Evolutionary conservation across 805 yeast species (phyloP).

Genomic region (Wickerhamia fluorescens): DNA sequence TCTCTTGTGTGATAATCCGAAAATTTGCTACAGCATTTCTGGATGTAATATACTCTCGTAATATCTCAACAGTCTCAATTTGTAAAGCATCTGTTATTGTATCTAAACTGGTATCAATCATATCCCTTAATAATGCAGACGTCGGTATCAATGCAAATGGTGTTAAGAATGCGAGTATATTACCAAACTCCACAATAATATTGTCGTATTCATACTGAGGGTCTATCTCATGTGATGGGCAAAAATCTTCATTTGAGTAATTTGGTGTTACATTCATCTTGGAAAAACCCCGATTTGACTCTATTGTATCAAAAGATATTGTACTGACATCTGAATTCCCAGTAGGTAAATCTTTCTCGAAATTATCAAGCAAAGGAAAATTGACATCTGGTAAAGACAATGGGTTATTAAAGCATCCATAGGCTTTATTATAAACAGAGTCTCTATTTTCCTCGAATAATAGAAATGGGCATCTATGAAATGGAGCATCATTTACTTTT

Average conservation of each 20-base stretch:
- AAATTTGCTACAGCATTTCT: conserved; percentile 33
- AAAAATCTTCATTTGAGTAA: conserved; percentile 17
- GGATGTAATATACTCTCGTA: conserved; percentile 28
- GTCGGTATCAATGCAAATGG: conserved; percentile 38
- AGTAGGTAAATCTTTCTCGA: too few species aligned
- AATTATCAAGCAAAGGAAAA: conserved; percentile 36
- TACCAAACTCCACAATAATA: conserved; percentile 48
- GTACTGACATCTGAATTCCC: too few species aligned
- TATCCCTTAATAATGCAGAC: conserved; percentile 26
- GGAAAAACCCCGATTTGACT: too few species aligned
- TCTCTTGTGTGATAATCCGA: conserved; percentile 41
- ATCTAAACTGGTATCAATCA: conserved; percentile 34
- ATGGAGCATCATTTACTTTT: conserved; percentile 70
- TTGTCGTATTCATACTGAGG: conserved; percentile 46
- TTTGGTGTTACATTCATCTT: conserved; percentile 3
- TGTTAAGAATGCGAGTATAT: conserved; percentile 39
- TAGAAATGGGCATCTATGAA: conserved; percentile 71
- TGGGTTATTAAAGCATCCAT: conserved; percentile 51
- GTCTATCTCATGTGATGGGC: conserved; percentile 22
- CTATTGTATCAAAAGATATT: too few species aligned
- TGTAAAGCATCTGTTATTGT: conserved; percentile 62
- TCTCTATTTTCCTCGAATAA: conserved; percentile 46
- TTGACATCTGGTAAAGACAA: conserved; percentile 58
- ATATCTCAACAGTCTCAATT: conserved; percentile 42
- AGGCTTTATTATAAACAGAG: conserved; percentile 38